These are phyloP conservation scores for Melastoma malabathricum DNA, from an alignment of 345 rosid genomes.

Conservation along the genomic window DNA sequence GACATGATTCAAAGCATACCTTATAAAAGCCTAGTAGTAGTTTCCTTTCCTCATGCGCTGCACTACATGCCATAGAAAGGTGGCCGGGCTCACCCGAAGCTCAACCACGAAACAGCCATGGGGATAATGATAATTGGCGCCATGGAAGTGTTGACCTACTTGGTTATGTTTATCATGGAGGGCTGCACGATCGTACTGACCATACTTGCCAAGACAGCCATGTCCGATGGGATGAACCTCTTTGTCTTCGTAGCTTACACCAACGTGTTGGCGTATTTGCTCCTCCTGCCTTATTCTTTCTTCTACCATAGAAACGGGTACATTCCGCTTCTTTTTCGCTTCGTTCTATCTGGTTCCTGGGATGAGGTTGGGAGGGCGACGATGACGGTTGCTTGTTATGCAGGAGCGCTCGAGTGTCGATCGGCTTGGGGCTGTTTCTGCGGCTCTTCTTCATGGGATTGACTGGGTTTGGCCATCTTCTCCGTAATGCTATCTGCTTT, in stretches of 20 bases:
- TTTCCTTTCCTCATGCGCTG: no score
- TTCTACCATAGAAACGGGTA: slow-evolving; percentile 34
- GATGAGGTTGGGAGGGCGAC: no score
- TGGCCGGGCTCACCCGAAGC: no score
- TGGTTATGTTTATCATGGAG: slow-evolving; percentile 57
- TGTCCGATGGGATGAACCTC: slow-evolving; percentile 63
- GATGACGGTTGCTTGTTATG: slow-evolving; percentile 5
- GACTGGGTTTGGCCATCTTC: slow-evolving; percentile 40
- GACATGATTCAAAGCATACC: no score
- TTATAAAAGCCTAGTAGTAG: no score
- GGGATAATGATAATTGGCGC: slow-evolving; percentile 11
- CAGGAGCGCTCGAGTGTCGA: slow-evolving; percentile 33
- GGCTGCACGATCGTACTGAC: slow-evolving; percentile 63
- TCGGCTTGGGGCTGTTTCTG: slow-evolving; percentile 31
- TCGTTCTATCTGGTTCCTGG: not conserved
- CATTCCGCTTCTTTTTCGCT: not conserved
- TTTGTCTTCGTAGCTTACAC: slow-evolving; percentile 64
- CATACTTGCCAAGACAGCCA: slow-evolving; percentile 42
- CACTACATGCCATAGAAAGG: no score
- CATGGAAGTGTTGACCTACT: slow-evolving; percentile 29
- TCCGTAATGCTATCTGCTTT: slow-evolving; percentile 1
- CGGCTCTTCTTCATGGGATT: slow-evolving; percentile 66
- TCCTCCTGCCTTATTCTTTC: slow-evolving; percentile 55
- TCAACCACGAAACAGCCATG: not conserved
- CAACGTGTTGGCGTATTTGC: slow-evolving; percentile 38